These are phyloP conservation scores for Gymnopilus junonius DNA, from an alignment of 768 basidiomycete genomes.

Conservation along the genomic window DNA sequence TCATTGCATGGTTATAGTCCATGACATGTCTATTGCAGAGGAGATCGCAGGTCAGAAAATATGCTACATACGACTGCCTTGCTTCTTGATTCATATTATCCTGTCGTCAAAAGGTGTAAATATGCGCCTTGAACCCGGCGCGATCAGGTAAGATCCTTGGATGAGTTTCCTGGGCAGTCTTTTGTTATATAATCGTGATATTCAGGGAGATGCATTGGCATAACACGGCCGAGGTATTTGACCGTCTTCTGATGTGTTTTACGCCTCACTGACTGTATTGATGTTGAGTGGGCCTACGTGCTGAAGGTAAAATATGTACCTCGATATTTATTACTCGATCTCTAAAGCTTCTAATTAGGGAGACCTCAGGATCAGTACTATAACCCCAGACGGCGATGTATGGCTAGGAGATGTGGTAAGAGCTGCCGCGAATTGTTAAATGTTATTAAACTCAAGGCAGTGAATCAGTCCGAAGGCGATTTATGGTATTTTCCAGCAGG, in stretches of 20 bases:
- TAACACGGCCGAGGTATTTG: constrained; percentile 45
- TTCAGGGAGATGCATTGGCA: constrained; percentile 62
- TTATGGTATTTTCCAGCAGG: constrained; percentile 67
- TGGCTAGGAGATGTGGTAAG: constrained; percentile 59
- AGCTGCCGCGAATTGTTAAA: neutral
- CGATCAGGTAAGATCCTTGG: constrained; percentile 41
- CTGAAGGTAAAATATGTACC: constrained; percentile 36
- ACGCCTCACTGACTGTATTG: neutral
- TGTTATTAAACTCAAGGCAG: neutral
- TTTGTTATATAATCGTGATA: constrained; percentile 13
- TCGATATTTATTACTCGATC: neutral
- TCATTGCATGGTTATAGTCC: constrained; percentile 33
- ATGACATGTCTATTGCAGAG: constrained; percentile 52
- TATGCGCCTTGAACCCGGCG: constrained; percentile 59
- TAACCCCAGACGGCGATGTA: constrained; percentile 55
- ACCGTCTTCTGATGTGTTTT: neutral
- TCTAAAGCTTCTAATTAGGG: constrained; percentile 34
- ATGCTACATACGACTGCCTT: neutral
- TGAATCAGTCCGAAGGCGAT: constrained; percentile 40
- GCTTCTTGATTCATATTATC: neutral
- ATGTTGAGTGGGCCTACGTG: constrained; percentile 54
- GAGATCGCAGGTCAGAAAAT: constrained; percentile 35
- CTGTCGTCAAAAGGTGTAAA: constrained; percentile 46
- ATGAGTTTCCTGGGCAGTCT: neutral
- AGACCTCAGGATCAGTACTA: constrained; percentile 49